A percentile compares a stretch with the other conserved stretches of the same genome.
Evolutionary conservation across 2,329 filamentous ascomycete genomes (phyloP).

Genomic region (Didymella lethalis): DNA sequence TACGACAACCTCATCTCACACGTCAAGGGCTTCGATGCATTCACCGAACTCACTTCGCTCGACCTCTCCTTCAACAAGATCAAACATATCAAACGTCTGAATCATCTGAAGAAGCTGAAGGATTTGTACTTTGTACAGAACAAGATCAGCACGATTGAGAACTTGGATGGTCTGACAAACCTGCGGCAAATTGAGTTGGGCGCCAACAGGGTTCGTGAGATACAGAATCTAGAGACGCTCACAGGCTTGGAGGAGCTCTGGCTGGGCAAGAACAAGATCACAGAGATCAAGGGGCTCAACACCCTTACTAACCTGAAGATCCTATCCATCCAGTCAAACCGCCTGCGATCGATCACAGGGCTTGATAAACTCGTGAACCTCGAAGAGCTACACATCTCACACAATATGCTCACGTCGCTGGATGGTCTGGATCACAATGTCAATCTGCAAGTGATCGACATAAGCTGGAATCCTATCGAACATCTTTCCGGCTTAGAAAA

Average conservation of each 20-base stretch:
- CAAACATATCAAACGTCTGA: conserved; percentile 93
- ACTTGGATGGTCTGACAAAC: conserved; percentile 75
- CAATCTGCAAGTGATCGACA: conserved; percentile 78
- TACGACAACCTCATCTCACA: conserved; percentile 96
- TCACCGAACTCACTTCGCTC: conserved; percentile 77
- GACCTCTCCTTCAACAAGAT: conserved; percentile 99
- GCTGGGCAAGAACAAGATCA: conserved; percentile 97
- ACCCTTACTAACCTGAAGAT: conserved; percentile 81
- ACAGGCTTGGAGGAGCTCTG: conserved; percentile 85
- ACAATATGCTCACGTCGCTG: conserved; percentile 85
- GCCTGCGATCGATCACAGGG: conserved; percentile 79
- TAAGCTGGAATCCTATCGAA: conserved; percentile 84
- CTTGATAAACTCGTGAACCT: conserved; percentile 77
- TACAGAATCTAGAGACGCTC: conserved; percentile 82
- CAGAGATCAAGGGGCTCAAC: conserved; percentile 77
- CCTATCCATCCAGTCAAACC: conserved; percentile 94
- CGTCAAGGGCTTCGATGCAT: conserved; percentile 80
- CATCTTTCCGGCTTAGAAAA: conserved; percentile 75
- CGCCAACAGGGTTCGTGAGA: conserved; percentile 88
- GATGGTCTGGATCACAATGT: conserved; percentile 65
- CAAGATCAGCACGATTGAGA: conserved; percentile 88
- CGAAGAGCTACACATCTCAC: conserved; percentile 93
- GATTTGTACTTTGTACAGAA: conserved; percentile 95
- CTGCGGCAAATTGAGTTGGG: conserved; percentile 88
- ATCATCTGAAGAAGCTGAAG: conserved; percentile 76